phyloP scores from a whole-genome alignment of 306 rosid species.

The Hippophae rhamnoides region DNA sequence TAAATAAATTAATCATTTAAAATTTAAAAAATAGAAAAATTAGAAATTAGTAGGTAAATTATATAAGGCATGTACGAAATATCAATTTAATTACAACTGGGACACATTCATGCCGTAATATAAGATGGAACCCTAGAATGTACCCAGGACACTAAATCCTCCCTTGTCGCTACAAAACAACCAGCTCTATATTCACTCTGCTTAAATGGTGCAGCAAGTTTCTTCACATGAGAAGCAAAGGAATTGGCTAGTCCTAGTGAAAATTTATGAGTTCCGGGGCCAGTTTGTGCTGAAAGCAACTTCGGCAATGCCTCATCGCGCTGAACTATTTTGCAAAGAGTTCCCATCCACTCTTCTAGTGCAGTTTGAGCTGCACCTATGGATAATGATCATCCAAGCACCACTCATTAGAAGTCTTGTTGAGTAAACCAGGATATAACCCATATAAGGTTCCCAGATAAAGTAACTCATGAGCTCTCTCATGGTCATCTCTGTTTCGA shows the following conservation, averaged over 20 bases:
- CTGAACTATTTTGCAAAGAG: slow-evolving; percentile 55
- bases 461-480: slow-evolving; percentile 85
- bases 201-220: slow-evolving; percentile 65
- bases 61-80: neutral
- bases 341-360: slow-evolving; percentile 88
- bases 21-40: too few species aligned
- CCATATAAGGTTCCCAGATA: slow-evolving; percentile 79
- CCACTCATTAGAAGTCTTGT: slow-evolving; percentile 57
- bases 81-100: too few species aligned
- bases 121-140: slow-evolving; percentile 32
- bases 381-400: slow-evolving; percentile 70
- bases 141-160: slow-evolving; percentile 78
- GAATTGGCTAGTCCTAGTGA: slow-evolving; percentile 72
- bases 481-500: slow-evolving; percentile 45
- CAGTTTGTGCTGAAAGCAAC: slow-evolving; percentile 67
- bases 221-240: slow-evolving; percentile 65
- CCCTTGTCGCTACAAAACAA: slow-evolving; percentile 56
- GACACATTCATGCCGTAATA: neutral
- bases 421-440: slow-evolving; percentile 73
- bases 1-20: too few species aligned
- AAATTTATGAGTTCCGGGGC: slow-evolving; percentile 67
- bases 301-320: slow-evolving; percentile 52
- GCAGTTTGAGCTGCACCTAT: slow-evolving; percentile 90
- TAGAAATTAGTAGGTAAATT: neutral
- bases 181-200: slow-evolving; percentile 64